phyloP scores from a whole-genome alignment of 116 monocot genomes.

The Cymodocea nodosa region DNA sequence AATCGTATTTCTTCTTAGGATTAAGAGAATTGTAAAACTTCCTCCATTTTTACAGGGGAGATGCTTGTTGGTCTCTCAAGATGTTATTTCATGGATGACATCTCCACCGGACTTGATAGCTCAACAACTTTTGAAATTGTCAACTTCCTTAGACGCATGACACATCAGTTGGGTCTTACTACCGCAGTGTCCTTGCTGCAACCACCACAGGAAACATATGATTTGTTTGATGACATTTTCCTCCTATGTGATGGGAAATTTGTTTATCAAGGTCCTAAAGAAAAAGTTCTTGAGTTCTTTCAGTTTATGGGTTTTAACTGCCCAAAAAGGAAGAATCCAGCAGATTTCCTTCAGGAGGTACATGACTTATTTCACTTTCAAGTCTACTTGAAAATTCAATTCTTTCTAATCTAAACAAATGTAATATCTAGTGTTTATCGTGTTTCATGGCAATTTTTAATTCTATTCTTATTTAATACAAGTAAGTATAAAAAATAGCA shows the following conservation, averaged over 20 bases:
- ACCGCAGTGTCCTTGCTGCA: slow-evolving; percentile 77
- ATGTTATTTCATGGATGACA: slow-evolving; percentile 89
- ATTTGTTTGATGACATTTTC: slow-evolving; percentile 88
- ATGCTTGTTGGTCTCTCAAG: slow-evolving; percentile 86
- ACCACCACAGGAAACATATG: slow-evolving; percentile 73
- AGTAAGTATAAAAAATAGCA: too few relatives aligned
- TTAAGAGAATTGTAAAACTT: too few relatives aligned
- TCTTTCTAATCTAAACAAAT: too few relatives aligned
- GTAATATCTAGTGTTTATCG: too few relatives aligned
- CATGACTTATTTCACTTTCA: neutral
- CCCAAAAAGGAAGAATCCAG: slow-evolving; percentile 66
- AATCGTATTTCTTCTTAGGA: too few relatives aligned
- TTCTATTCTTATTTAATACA: too few relatives aligned
- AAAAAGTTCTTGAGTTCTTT: slow-evolving; percentile 60
- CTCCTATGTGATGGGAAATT: slow-evolving; percentile 76
- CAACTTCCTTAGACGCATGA: slow-evolving; percentile 58
- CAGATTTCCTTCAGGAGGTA: slow-evolving; percentile 88
- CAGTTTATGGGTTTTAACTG: slow-evolving; percentile 72
- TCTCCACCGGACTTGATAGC: slow-evolving; percentile 91
- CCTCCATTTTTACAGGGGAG: slow-evolving; percentile 32
- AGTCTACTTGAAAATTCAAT: too few relatives aligned
- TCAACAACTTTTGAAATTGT: slow-evolving; percentile 87
- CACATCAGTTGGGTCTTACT: slow-evolving; percentile 62
- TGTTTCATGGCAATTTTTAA: too few relatives aligned
- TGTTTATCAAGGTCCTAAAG: slow-evolving; percentile 76